Evolutionary conservation across 768 basidiomycete species (phyloP), one percentile per base, ranked within the genome.

Genomic region (Cantharellus anzutake): DNA sequence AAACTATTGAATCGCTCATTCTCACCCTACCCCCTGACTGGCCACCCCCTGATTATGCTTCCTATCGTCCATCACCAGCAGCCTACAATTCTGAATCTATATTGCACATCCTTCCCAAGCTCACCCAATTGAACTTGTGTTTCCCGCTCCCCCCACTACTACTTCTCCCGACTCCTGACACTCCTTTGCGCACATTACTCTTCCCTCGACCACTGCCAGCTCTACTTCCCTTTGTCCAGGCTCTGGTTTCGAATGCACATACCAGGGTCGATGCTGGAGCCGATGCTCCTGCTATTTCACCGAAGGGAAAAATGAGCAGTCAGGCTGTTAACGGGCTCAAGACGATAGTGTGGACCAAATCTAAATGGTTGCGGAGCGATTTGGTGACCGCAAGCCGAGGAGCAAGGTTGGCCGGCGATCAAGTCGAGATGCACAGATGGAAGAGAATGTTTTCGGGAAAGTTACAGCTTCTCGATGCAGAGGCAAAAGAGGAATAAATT

Each of bases 351-450:
- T 73, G 76, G 14, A 73, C 84, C 61, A 84, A 87, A 63, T 75
- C 86, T 16, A 78, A 79, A 40, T 89, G 86, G 85, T 69, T 89
- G 41, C 71, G 81, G 59, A 76, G 75, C 52, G 52, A 55, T 55
- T 14, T 40, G 57, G 86, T 84, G 0, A 76, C 88, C 68, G 80
- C 76, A 4, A 70, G 70, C 0, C 73, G 76, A 61, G 7, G 11
- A 7, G 87, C 87, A 35, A 80, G 78, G 63, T 80, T 77, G 63
- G 78, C 86, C 4, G 87, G 87, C 4, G 77, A 86, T 11, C 86
- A 88, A 69, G 87, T 86, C 50, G 83, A 86, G 67, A 82, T 90
- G 79, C 72, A 74, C 63, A 77, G 80, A 60, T 90, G 87, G 87
- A 75, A 75, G 61, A 74, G 77, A 53, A 76, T 82, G 58, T 72